These are phyloP conservation scores for Theileria parva DNA, from an alignment of 169 alveolate species.

Conservation along the genomic window DNA sequence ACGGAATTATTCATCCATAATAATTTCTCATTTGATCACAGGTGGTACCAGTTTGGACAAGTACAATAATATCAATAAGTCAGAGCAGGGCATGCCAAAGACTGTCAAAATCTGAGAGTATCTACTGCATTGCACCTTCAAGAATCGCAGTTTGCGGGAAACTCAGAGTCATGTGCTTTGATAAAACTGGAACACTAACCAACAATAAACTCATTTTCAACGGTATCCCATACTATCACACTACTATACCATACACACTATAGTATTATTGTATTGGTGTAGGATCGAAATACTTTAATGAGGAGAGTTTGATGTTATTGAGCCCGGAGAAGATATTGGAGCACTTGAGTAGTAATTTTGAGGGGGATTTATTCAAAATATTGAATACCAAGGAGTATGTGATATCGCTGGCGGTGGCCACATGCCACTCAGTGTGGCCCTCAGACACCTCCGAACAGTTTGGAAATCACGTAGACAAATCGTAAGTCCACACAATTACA, in stretches of 20 bases:
- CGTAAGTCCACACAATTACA: slow-evolving; percentile 37
- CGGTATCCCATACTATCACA: slow-evolving; percentile 45
- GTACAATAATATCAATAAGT: slow-evolving; percentile 91
- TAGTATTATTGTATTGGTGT: not conserved
- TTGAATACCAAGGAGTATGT: slow-evolving; percentile 28
- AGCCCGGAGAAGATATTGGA: slow-evolving; percentile 18
- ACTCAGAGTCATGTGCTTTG: slow-evolving; percentile 91
- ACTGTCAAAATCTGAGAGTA: slow-evolving; percentile 80
- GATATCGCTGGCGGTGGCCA: slow-evolving; percentile 56
- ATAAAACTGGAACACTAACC: slow-evolving; percentile 97
- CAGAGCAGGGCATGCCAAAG: slow-evolving; percentile 90
- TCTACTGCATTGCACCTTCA: slow-evolving; percentile 93
- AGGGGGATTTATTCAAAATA: not conserved
- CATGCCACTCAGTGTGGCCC: slow-evolving; percentile 68
- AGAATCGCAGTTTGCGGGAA: slow-evolving; percentile 96
- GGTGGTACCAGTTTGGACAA: slow-evolving; percentile 93
- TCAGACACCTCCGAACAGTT: slow-evolving; percentile 34
- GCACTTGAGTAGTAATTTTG: slow-evolving; percentile 1
- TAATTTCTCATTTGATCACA: slow-evolving; percentile 23
- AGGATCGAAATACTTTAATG: slow-evolving; percentile 9
- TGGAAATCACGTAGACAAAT: slow-evolving; percentile 69
- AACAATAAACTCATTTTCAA: slow-evolving; percentile 87
- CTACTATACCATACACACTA: not conserved
- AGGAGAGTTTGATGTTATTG: not conserved
- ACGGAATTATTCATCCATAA: slow-evolving; percentile 24